These are phyloP conservation scores for Aspergillus sojae DNA, from an alignment of 2,329 filamentous ascomycete species.

Conservation along the genomic window DNA sequence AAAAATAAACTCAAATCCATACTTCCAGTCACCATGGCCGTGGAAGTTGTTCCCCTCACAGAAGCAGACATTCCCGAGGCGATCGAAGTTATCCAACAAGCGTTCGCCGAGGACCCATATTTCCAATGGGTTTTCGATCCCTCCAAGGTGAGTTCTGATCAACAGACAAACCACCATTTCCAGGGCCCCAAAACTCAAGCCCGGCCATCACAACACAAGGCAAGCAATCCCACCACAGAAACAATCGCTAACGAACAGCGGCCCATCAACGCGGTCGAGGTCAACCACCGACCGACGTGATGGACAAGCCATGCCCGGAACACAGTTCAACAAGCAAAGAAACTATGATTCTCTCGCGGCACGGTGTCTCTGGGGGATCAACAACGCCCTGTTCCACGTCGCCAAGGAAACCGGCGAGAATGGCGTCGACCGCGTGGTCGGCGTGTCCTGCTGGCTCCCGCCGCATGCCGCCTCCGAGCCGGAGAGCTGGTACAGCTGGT, in stretches of 20 bases:
- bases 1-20: not conserved
- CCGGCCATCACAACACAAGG: not conserved
- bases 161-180: not conserved
- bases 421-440: conserved; percentile 55
- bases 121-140: conserved; percentile 67
- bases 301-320: not conserved
- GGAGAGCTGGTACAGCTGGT: conserved; percentile 66
- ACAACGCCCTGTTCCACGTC: conserved; percentile 72
- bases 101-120: conserved; percentile 69
- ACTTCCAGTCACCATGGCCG: conserved; percentile 44
- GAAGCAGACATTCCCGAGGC: conserved; percentile 65
- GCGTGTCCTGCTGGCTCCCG: conserved; percentile 74
- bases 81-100: conserved; percentile 66
- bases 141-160: conserved; percentile 49
- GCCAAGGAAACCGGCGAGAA: conserved; percentile 58
- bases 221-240: not conserved
- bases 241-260: conserved; percentile 23
- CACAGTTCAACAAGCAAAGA: conserved; percentile 60
- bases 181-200: not conserved
- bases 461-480: conserved; percentile 55
- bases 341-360: conserved; percentile 66
- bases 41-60: conserved; percentile 59
- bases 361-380: conserved; percentile 72
- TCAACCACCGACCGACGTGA: not conserved
- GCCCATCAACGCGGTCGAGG: conserved; percentile 22